These are phyloP conservation scores for Phoma herbarum DNA, from an alignment of 2,329 filamentous ascomycete genomes.

Conservation along the genomic window DNA sequence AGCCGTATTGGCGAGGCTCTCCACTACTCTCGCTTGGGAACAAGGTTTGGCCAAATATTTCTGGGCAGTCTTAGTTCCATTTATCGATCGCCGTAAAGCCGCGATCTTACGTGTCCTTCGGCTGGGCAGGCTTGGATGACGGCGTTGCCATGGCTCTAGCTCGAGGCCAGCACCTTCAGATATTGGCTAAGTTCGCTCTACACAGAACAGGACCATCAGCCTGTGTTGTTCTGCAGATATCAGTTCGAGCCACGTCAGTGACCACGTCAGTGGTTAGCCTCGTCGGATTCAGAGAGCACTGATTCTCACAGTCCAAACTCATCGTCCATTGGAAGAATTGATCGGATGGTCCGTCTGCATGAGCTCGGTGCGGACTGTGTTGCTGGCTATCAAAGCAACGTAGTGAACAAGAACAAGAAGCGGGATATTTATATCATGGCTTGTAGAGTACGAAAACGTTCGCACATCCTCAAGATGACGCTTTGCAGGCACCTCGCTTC, in stretches of 20 bases:
- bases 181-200: neutral
- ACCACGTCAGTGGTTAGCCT: no score
- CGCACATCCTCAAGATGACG: neutral
- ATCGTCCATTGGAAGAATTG: no score
- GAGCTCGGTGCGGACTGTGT: no score
- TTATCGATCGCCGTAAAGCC: slow-evolving; percentile 16
- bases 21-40: neutral
- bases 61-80: neutral
- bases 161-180: slow-evolving; percentile 3
- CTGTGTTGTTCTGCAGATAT: no score
- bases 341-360: no score
- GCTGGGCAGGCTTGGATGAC: slow-evolving; percentile 29
- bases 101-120: slow-evolving; percentile 19
- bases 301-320: no score
- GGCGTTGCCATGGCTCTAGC: slow-evolving; percentile 25
- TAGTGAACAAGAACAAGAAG: neutral
- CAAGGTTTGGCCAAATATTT: neutral
- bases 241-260: no score
- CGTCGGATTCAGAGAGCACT: no score
- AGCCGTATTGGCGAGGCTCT: neutral
- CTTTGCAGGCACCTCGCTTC: neutral
- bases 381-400: neutral
- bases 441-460: neutral
- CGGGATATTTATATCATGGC: neutral
- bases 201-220: neutral